These are phyloP conservation scores for Fusarium bulbicola DNA, from an alignment of 2,329 filamentous ascomycete genomes.

Conservation along the genomic window DNA sequence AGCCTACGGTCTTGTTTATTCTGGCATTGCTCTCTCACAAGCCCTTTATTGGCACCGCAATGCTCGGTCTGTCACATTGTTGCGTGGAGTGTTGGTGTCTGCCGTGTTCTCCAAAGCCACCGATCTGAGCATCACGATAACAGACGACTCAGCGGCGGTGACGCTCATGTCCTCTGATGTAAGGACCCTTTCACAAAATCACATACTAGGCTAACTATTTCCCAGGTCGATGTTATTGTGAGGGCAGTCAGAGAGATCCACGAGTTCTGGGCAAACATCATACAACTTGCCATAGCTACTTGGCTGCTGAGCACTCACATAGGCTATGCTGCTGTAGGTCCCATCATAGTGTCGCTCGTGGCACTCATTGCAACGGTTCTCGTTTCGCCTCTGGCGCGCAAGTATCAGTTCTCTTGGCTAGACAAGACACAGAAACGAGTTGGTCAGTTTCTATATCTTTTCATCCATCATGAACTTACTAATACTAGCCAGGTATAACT, in stretches of 20 bases:
- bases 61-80: constrained; percentile 46
- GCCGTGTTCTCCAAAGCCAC: constrained; percentile 49
- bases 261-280: constrained; percentile 50
- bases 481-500: constrained; percentile 36
- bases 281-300: constrained; percentile 48
- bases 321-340: constrained; percentile 47
- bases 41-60: constrained; percentile 47
- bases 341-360: constrained; percentile 44
- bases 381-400: constrained; percentile 42
- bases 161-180: constrained; percentile 55
- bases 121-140: constrained; percentile 39
- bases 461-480: background rate
- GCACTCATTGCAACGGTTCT: constrained; percentile 41
- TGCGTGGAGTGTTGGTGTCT: constrained; percentile 45
- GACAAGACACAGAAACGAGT: constrained; percentile 41
- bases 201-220: background rate
- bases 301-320: constrained; percentile 48
- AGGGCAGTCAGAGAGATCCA: constrained; percentile 48
- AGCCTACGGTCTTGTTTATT: constrained; percentile 47
- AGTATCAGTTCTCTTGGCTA: constrained; percentile 43
- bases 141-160: constrained; percentile 47
- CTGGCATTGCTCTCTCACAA: constrained; percentile 45
- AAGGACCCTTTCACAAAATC: background rate
- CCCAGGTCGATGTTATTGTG: constrained; percentile 50
- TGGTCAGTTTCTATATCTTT: constrained; percentile 24